phyloP scores from a whole-genome alignment of 306 rosid species.

The Biancaea sappan region DNA sequence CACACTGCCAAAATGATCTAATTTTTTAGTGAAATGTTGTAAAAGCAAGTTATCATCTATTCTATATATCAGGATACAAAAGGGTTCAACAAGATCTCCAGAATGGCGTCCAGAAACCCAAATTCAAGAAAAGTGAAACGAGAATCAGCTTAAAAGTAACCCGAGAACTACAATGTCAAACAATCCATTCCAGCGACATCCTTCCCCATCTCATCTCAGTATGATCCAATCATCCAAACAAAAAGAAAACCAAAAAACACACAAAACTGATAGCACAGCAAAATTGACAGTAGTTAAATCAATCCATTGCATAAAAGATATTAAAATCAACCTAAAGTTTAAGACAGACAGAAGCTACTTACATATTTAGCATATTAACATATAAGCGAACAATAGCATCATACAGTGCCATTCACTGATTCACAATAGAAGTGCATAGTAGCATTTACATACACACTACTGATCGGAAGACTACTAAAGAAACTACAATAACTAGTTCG shows the following conservation, averaged over 20 bases:
- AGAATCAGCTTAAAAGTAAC: neutral
- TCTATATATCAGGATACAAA: neutral
- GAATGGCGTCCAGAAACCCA: neutral
- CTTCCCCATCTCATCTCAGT: neutral
- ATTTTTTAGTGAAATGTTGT: neutral
- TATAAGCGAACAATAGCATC: slow-evolving; percentile 1
- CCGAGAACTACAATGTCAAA: neutral
- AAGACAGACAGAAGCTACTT: neutral
- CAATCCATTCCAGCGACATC: neutral
- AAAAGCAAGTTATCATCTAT: neutral
- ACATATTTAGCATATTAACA: neutral
- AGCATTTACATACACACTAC: neutral
- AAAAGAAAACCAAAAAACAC: neutral
- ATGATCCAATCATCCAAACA: neutral
- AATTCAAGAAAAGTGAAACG: neutral
- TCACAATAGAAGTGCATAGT: neutral
- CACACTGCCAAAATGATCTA: neutral
- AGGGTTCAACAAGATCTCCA: neutral
- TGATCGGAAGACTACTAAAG: slow-evolving; percentile 2
- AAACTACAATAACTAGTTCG: slow-evolving; percentile 7
- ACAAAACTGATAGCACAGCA: neutral
- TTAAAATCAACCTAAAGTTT: neutral
- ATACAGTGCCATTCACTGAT: slow-evolving; percentile 19
- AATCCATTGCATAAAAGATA: neutral
- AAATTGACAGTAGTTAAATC: neutral